Percentiles rank a stretch among this genome's conserved stretches.
Evolutionary conservation across 2,329 filamentous ascomycete species (phyloP).

Genomic region (Myriangium duriaei): DNA sequence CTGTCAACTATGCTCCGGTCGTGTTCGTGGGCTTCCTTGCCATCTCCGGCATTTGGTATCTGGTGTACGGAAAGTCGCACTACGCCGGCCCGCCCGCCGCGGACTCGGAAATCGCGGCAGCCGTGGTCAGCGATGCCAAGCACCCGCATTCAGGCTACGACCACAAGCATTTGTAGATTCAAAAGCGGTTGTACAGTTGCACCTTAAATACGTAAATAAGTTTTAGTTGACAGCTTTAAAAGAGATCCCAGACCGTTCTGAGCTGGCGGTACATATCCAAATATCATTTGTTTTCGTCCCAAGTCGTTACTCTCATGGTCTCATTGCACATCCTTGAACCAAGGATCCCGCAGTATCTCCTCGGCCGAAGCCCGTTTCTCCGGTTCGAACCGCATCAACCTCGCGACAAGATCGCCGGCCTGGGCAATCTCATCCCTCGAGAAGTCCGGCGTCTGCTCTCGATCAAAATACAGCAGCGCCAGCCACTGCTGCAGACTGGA

Average conservation of each 20-base stretch:
- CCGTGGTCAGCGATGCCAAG: too few species aligned
- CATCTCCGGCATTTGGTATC: conserved; percentile 55
- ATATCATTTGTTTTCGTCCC: too few species aligned
- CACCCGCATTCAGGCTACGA: too few species aligned
- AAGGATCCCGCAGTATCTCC: conserved; percentile 4
- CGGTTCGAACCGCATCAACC: conserved; percentile 4
- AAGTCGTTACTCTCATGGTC: too few species aligned
- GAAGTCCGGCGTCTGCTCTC: conserved; percentile 11
- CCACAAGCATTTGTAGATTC: too few species aligned
- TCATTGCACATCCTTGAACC: conserved; percentile 7
- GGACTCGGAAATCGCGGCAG: too few species aligned
- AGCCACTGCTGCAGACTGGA: conserved; percentile 25
- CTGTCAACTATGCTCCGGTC: conserved; percentile 62
- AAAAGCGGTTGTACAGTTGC: too few species aligned
- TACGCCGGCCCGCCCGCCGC: conserved; percentile 44
- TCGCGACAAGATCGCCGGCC: neutral
- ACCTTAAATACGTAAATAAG: too few species aligned
- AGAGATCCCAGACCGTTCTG: too few species aligned
- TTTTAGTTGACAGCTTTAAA: too few species aligned
- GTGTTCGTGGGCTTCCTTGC: conserved; percentile 56
- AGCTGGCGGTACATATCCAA: too few species aligned
- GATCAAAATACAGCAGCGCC: conserved; percentile 27
- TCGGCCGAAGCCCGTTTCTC: conserved; percentile 3
- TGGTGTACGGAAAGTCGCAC: conserved; percentile 56
- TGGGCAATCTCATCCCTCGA: conserved; percentile 1